Base-by-base conservation (phyloP, 2,329 filamentous ascomycete species). In the Aspergillus alliaceus region DNA sequence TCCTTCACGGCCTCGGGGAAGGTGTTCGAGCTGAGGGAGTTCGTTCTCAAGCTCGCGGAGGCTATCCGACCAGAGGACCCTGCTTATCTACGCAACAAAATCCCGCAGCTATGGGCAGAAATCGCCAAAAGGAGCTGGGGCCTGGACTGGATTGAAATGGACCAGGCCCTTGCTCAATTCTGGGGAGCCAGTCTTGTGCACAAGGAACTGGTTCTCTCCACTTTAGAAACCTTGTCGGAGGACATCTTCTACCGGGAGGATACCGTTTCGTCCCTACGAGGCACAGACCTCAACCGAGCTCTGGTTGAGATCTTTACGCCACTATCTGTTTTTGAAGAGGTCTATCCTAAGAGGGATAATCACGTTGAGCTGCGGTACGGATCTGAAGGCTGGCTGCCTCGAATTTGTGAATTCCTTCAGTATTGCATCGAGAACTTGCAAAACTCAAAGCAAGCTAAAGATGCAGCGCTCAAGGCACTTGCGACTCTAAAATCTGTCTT, bases 251-350 rank as follows among this genome's bases (percentile, higher is more conserved):
- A 90, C 64, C 87, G 90, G 34, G 95, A 98, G 69, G 95, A 98
- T 74, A 84, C 90, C 2, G 87, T 92, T 4, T 92, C 93, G 14
- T 89, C 90, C 15, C 79, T 96, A 67, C 86, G 93, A 62, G 90
- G 93, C 70, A 89, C 88, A 51, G 86, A 90, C 54, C 83, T 99
- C 60, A 96, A 92, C 71, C 90, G 91, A 71, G 90, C 91, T 11
- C 90, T 95, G 68, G 90, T 98, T 60, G 95, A 98, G 72, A 92
- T 98, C 60, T 96, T 96, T 72, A 96, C 93, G 0, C 91, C 95
- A 1, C 81, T 85, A 24, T 77, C 81, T 1, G 87, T 96, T 20
- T 85, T 96, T 54, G 77, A 85, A 60, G 89, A 96, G 62, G 82
- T 89, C 24, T 91, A 92, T 67, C 88, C 90, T 11, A 87, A 88